phyloP scores from a whole-genome alignment of 1,284 basidiomycete genomes.

The Ganoderma sinense region DNA sequence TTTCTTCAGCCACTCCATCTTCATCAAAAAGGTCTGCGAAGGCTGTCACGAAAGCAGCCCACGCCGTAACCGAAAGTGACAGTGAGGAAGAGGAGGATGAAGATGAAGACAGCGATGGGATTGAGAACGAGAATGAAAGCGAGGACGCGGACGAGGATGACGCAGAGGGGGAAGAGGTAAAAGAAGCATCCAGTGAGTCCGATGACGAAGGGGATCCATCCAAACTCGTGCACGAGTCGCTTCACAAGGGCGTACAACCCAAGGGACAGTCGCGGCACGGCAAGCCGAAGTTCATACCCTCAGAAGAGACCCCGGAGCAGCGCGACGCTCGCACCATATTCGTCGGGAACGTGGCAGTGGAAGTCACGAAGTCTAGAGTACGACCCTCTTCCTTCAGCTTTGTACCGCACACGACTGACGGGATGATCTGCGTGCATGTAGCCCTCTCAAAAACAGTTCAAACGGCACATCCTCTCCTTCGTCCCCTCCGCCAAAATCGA shows the following conservation, averaged over 20 bases:
- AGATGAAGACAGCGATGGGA: no score
- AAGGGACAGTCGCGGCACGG: slow-evolving; percentile 29
- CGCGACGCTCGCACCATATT: slow-evolving; percentile 89
- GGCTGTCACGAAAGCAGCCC: neutral
- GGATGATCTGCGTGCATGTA: slow-evolving; percentile 34
- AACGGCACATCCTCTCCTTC: slow-evolving; percentile 74
- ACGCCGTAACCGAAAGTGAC: slow-evolving; percentile 18
- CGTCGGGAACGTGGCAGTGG: slow-evolving; percentile 89
- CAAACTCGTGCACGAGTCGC: slow-evolving; percentile 54
- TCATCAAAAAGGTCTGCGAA: slow-evolving; percentile 17
- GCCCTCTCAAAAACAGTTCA: slow-evolving; percentile 72
- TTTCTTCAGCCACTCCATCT: slow-evolving; percentile 6
- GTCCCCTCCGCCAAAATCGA: slow-evolving; percentile 83
- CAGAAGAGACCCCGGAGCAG: slow-evolving; percentile 72
- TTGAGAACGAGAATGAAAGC: slow-evolving; percentile 17
- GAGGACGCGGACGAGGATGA: slow-evolving; percentile 17
- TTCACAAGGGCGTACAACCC: slow-evolving; percentile 31
- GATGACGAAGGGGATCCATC: slow-evolving; percentile 48
- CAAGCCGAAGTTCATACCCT: slow-evolving; percentile 58
- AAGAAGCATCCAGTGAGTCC: slow-evolving; percentile 28
- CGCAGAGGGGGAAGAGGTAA: slow-evolving; percentile 1
- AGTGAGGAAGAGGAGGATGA: slow-evolving; percentile 11
- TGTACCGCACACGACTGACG: slow-evolving; percentile 5
- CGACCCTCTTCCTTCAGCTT: slow-evolving; percentile 24
- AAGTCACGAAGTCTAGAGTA: slow-evolving; percentile 81